These are phyloP conservation scores for Debaryomyces maramus DNA, from an alignment of 805 yeast species.

Conservation along the genomic window DNA sequence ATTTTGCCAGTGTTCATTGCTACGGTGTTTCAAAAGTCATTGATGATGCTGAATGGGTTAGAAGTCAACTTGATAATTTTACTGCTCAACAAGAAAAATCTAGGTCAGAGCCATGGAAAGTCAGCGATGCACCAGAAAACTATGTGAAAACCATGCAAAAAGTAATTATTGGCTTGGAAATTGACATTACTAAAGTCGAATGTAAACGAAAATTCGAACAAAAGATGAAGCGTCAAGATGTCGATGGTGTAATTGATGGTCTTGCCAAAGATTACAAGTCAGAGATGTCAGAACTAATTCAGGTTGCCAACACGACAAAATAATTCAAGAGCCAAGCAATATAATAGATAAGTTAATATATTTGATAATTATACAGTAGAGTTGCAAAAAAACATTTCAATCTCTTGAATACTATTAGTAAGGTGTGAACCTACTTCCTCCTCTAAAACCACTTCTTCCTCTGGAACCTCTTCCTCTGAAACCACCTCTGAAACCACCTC, in stretches of 20 bases:
- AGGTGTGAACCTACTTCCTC: conserved; percentile 29
- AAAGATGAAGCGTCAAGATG: conserved; percentile 41
- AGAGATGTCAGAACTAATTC: conserved; percentile 28
- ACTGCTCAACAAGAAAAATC: conserved; percentile 49
- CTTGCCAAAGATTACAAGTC: conserved; percentile 36
- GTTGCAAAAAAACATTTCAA: too few relatives aligned
- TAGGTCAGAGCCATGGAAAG: conserved; percentile 50
- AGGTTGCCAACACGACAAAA: conserved; percentile 19
- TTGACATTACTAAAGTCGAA: conserved; percentile 47
- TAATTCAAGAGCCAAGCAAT: too few relatives aligned
- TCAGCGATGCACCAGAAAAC: conserved; percentile 55
- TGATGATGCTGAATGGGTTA: conserved; percentile 47
- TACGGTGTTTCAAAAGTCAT: conserved; percentile 50
- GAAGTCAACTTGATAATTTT: conserved; percentile 43
- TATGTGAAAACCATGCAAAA: conserved; percentile 45
- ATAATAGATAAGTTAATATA: too few relatives aligned
- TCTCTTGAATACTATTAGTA: conserved; percentile 34
- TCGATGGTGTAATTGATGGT: conserved; percentile 53
- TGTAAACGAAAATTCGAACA: conserved; percentile 64
- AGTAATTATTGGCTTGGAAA: conserved; percentile 56
- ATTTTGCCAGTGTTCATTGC: conserved; percentile 56
- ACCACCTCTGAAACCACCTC: conserved; percentile 16
- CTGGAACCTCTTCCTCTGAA: conserved; percentile 22
- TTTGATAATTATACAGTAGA: too few relatives aligned
- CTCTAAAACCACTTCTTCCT: conserved; percentile 32